Base-by-base conservation (phyloP, 2,329 filamentous ascomycete genomes). In the Aureobasidium uvarum region DNA sequence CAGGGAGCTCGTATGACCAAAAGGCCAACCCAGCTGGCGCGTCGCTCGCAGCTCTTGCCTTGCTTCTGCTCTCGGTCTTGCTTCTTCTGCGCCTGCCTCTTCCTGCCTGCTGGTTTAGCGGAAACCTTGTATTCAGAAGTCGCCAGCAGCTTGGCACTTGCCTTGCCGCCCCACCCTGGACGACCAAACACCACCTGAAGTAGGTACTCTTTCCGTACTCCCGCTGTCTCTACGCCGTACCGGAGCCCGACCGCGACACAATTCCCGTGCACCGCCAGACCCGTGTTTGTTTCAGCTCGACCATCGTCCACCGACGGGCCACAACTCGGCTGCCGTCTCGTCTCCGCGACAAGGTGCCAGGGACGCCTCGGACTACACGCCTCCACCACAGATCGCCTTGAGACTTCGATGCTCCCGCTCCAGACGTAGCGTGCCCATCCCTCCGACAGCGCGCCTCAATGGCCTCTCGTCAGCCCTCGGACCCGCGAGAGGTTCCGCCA, bases 401-500 rank as follows among this genome's bases (percentile, higher is more conserved):
- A 46, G 5, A 38, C 46, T 50, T 62, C 58, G 45, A 62, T 62
- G 58, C 48, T 62, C 33, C 23, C 36, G 5, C 20, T 5, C 45
- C 46, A 62, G 45, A 41, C 48, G n/a, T 46, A 31, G 28, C 33
- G 33, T 41, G 58, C 54, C 5, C 39, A 23, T 50, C 28, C 20
- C 38, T 36, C 31, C 31, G 50, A 46, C 60, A 50, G 38, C 36
- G 36, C 46, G 55, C 23, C 51, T 33, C 23, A 11, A 66, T 66
- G 65, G 65, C 65, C 31, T 28, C 58, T 33, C 56, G 65, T 23
- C 65, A 56, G 41, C 36, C 58, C 25, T 55, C 38, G 50, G 65
- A 67, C 48, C 62, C 67, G 8, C 65, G 62, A 31, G 56, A 72
- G 41, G 73, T 74, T 41, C 68, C 67, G 20, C 70, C 74, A 1